A percentile compares a stretch with the other conserved stretches of the same genome.
These are phyloP conservation scores for Ascochyta clinopodiicola DNA, from an alignment of 2,329 filamentous ascomycete species.

Conservation along the genomic window DNA sequence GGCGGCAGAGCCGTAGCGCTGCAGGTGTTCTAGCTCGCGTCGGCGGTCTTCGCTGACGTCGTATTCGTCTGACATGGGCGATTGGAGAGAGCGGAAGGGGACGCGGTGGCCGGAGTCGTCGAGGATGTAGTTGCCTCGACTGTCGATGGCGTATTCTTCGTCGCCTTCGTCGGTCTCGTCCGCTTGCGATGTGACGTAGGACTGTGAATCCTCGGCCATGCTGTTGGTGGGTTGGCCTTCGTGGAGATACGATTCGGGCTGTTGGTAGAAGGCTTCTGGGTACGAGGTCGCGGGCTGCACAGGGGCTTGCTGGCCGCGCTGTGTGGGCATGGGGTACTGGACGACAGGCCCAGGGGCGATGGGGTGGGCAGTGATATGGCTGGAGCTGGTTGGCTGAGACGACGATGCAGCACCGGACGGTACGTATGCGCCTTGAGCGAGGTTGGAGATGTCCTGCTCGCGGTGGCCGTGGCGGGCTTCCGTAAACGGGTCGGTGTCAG, in stretches of 20 bases:
- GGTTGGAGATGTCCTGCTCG: constrained; percentile 40
- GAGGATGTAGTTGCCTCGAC: constrained; percentile 46
- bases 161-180: constrained; percentile 46
- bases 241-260: constrained; percentile 47
- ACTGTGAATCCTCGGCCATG: constrained; percentile 44
- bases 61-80: constrained; percentile 58
- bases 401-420: constrained; percentile 39
- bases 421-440: constrained; percentile 45
- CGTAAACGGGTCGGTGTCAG: constrained; percentile 68
- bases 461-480: constrained; percentile 50
- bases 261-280: constrained; percentile 49
- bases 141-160: constrained; percentile 48
- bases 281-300: constrained; percentile 35
- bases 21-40: constrained; percentile 56
- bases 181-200: constrained; percentile 44
- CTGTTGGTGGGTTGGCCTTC: constrained; percentile 25
- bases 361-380: constrained; percentile 26
- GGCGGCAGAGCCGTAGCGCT: constrained; percentile 52
- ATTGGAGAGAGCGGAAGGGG: constrained; percentile 42
- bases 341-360: constrained; percentile 35
- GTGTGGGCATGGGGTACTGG: constrained; percentile 26
- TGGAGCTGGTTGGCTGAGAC: constrained; percentile 25
- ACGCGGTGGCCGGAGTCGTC: constrained; percentile 45
- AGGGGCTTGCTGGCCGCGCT: constrained; percentile 31
- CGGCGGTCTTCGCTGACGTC: constrained; percentile 60